Percentiles rank a stretch among this genome's conserved stretches.
Evolutionary conservation across 306 rosid genomes (phyloP).

Genomic region (Luffa aegyptiaca): DNA sequence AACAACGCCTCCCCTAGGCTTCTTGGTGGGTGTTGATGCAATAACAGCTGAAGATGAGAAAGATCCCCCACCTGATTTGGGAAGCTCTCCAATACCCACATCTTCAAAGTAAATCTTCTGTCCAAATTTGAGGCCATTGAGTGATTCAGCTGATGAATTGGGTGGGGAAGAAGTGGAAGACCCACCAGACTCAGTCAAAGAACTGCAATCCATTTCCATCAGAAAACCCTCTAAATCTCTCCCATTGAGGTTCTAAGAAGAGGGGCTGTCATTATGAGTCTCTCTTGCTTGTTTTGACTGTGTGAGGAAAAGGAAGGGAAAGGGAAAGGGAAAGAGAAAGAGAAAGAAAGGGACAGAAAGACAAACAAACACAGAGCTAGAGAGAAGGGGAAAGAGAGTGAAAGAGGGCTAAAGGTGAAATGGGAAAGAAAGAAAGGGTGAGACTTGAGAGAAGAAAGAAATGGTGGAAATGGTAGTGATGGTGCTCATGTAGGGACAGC

Average conservation of each 20-base stretch:
- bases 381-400: neutral
- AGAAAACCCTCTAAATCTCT: constrained; percentile 25
- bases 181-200: constrained; percentile 40
- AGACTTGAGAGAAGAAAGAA: constrained; percentile 8
- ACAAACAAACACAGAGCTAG: neutral
- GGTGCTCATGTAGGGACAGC: constrained; percentile 16
- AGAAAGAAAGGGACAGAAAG: constrained; percentile 3
- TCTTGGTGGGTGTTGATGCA: constrained; percentile 30
- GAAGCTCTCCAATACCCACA: constrained; percentile 23
- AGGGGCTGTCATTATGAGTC: neutral
- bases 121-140: constrained; percentile 69
- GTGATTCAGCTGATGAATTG: constrained; percentile 47
- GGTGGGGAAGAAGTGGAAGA: constrained; percentile 39
- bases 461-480: constrained; percentile 11
- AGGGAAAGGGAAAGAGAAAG: neutral
- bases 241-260: constrained; percentile 16
- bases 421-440: neutral
- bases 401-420: constrained; percentile 1
- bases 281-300: neutral
- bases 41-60: constrained; percentile 15
- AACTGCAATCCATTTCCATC: constrained; percentile 43
- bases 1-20: constrained; percentile 33
- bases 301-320: neutral
- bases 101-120: constrained; percentile 73
- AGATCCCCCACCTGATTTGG: constrained; percentile 26